Percentiles rank a stretch among this genome's conserved stretches.
Evolutionary conservation across 208 protist species (phyloP).

Genomic region (Hexamita inflata): DNA sequence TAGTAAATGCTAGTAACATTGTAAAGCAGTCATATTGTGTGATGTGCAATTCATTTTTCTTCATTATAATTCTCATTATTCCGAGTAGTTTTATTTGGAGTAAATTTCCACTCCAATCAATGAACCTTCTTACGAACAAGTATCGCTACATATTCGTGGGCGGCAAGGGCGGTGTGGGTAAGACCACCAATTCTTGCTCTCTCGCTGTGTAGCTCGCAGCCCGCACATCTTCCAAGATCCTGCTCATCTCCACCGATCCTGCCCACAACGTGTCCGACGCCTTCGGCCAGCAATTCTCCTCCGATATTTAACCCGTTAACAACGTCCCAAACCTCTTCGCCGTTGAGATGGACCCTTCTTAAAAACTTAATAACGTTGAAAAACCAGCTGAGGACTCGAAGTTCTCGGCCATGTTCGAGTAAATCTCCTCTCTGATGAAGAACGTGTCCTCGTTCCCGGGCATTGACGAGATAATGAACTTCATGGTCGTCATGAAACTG

Average conservation of each 20-base stretch:
- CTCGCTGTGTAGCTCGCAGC: conserved; percentile 63
- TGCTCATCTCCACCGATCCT: conserved; percentile 92
- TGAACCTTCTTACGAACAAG: no score
- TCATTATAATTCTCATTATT: no score
- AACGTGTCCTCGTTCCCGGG: conserved; percentile 55
- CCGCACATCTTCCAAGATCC: conserved; percentile 55
- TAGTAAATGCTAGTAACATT: no score
- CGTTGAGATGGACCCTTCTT: conserved; percentile 70
- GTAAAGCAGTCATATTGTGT: no score
- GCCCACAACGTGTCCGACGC: conserved; percentile 93
- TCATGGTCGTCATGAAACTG: conserved; percentile 73
- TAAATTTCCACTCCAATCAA: no score
- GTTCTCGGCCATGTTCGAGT: neutral
- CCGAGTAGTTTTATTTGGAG: no score
- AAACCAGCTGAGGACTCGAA: neutral
- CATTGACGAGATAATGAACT: conserved; percentile 89
- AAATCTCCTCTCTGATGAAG: neutral
- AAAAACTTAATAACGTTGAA: conserved; percentile 24
- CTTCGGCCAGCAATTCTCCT: conserved; percentile 76
- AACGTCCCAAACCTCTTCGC: conserved; percentile 73
- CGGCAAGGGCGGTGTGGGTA: conserved; percentile 87
- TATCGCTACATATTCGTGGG: conserved; percentile 71
- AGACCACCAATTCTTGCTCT: conserved; percentile 71
- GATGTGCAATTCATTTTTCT: no score
- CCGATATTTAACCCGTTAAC: conserved; percentile 62